Conservation (phyloP, 2,329 filamentous ascomycete species). For the Aspergillus novofumigatus region DNA sequence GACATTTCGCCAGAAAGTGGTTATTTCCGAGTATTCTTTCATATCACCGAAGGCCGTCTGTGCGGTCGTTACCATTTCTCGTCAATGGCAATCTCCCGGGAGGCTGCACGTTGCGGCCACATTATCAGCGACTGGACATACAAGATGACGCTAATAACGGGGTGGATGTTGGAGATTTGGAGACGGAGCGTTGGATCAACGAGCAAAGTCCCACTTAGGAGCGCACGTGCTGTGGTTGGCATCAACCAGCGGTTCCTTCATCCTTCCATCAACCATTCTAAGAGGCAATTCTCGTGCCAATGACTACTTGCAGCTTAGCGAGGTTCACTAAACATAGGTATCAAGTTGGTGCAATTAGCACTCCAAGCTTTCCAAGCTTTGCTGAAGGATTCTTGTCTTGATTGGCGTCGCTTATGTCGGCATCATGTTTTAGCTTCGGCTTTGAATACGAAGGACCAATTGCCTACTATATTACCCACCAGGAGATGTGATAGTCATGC, state of each 20-base stretch:
- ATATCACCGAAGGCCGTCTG: no score
- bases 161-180: neutral
- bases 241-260: neutral
- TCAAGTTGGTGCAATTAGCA: no score
- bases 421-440: no score
- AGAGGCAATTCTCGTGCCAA: neutral
- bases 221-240: neutral
- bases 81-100: neutral
- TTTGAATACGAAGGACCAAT: no score
- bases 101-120: neutral
- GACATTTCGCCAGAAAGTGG: neutral
- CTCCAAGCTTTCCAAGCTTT: neutral
- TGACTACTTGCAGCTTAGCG: neutral
- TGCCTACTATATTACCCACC: no score
- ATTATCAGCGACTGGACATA: neutral
- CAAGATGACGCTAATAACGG: neutral
- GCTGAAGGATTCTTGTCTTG: neutral
- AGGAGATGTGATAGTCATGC: no score
- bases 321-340: neutral
- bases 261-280: neutral
- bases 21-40: neutral
- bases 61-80: neutral
- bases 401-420: no score
- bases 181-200: neutral
- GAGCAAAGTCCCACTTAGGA: neutral